These are phyloP conservation scores for Endogone sp. DNA, from an alignment of 192 early-diverging fungal genomes.

Conservation along the genomic window DNA sequence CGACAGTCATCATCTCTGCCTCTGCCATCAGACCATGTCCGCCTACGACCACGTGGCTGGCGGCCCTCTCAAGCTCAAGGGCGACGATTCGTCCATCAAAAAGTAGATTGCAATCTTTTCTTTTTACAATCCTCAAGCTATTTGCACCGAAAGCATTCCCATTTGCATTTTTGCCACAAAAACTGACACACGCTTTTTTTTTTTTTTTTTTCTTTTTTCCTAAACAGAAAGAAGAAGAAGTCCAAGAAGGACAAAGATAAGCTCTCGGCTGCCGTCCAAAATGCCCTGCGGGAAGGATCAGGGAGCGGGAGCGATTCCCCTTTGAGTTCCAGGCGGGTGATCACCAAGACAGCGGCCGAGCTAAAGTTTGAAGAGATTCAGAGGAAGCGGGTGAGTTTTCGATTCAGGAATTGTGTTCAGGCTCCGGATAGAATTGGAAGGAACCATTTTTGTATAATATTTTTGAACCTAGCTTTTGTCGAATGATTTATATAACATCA, in stretches of 20 bases:
- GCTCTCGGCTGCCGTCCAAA: constrained; percentile 4
- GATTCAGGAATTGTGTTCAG: background rate
- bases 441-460: background rate
- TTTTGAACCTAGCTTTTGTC: background rate
- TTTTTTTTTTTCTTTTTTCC: background rate
- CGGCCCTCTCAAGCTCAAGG: constrained; percentile 67
- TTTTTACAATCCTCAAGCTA: background rate
- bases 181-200: no score
- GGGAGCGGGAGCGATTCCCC: constrained; percentile 28
- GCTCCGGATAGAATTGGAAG: background rate
- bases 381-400: constrained; percentile 52
- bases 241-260: constrained; percentile 40
- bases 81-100: constrained; percentile 38
- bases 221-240: constrained; percentile 56
- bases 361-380: constrained; percentile 66
- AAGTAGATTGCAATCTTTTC: constrained; percentile 36
- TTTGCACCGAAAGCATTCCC: background rate
- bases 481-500: background rate
- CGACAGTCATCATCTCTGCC: background rate
- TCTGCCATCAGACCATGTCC: constrained; percentile 25
- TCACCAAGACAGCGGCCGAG: constrained; percentile 58
- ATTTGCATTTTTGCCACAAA: no score
- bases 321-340: constrained; percentile 20
- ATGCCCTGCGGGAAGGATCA: background rate
- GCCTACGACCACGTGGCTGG: constrained; percentile 42